Evolutionary conservation across 2,329 filamentous ascomycete species (phyloP), one percentile per base, ranked within the genome.

Genomic region (Phoma sp.): DNA sequence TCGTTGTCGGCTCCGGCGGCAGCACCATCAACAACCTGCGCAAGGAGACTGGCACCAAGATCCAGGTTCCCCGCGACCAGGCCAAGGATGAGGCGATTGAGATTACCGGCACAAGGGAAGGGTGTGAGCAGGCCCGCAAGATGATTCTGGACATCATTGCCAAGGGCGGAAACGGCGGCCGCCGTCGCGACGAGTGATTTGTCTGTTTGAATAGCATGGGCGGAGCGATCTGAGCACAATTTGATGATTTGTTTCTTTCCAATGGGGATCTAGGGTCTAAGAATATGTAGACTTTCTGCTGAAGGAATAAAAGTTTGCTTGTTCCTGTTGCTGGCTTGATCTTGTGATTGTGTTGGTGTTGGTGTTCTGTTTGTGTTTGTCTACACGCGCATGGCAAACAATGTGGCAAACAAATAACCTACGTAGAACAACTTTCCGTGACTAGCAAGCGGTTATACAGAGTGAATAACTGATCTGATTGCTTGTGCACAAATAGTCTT

Each of bases 1-100:
- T 90, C 61, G 91, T 99, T 42, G 92, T 99, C 64, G 95, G 95
- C 4, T 87, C 89, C 61, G 90, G 89, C 55, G 95, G 95, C 54
- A 90, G 86, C 75, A 93, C 93, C 76, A 96, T 99, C 74, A 97
- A 97, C 77, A 81, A 86, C 34, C 97, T 99, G 73, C 87, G 95
- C 65, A 92, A 91, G 79, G 87, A 95, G 80, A 97, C 92, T 45
- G 91, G 90, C 49, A 97, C 93, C 77, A 92, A 90, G 78, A 96
- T 99, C 73, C 92, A 93, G 61, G 93, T 99, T 33, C 95, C 95
- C 18, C 87, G 91, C 62, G 88, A 91, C 68, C 90, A 96, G 75
- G 80, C 80, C 42, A 78, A 80, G 64, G 83, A 81, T 18, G 93
- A 97, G 76, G 91, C 93, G 4, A 97, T 99, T 72, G 92, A 96